phyloP scores from a whole-genome alignment of 345 rosid species.

The Schrenkiella parvula region DNA sequence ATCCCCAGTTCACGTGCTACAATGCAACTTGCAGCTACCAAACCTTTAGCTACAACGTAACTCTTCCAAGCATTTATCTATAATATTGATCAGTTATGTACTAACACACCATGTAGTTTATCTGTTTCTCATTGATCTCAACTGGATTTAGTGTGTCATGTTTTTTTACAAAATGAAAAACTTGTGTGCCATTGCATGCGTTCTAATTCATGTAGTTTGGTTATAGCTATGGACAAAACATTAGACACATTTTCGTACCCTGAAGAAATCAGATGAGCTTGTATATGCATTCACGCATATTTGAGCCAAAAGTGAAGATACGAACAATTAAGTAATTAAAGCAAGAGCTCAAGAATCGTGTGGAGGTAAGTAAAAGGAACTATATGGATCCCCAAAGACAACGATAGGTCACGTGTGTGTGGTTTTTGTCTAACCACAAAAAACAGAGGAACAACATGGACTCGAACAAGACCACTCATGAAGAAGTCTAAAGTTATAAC shows the following conservation, averaged over 20 bases:
- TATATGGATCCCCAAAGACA: constrained; percentile 10
- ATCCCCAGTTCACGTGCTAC: constrained; percentile 29
- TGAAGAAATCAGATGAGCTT: background rate
- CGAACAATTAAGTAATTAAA: background rate
- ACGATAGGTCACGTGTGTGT: constrained; percentile 26
- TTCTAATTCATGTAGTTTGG: background rate
- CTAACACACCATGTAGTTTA: background rate
- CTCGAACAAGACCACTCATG: constrained; percentile 13
- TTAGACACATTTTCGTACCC: background rate
- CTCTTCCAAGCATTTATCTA: background rate
- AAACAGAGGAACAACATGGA: constrained; percentile 9
- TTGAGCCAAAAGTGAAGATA: background rate
- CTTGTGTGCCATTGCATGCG: background rate
- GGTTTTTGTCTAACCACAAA: constrained; percentile 19
- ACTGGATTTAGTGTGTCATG: background rate
- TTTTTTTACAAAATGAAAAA: background rate
- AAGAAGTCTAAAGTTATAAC: constrained; percentile 2
- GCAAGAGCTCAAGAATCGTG: constrained; percentile 5
- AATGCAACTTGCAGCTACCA: constrained; percentile 26
- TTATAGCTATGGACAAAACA: background rate
- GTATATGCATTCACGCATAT: background rate
- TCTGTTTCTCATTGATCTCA: background rate
- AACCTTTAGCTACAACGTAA: constrained; percentile 3
- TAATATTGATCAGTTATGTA: background rate
- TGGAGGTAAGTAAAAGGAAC: constrained; percentile 20